phyloP scores from a whole-genome alignment of 169 alveolate genomes.

The Babesia divergens region DNA sequence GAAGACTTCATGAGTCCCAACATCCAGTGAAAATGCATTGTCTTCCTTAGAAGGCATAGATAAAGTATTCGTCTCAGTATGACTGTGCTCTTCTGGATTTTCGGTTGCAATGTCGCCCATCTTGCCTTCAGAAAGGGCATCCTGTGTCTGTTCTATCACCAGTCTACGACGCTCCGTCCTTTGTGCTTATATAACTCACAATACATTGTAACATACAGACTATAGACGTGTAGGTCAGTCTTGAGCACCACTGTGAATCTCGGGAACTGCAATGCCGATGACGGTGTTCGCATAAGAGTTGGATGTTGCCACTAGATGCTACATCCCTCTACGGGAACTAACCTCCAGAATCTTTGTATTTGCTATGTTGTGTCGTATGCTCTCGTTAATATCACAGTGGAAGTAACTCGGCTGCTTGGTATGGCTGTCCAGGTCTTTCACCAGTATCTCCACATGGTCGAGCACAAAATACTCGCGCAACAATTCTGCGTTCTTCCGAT shows the following conservation, averaged over 20 bases:
- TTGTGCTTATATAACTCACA: too few relatives aligned
- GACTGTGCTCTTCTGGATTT: too few relatives aligned
- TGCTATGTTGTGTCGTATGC: conserved; percentile 19
- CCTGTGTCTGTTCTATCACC: not conserved
- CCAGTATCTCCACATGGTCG: not conserved
- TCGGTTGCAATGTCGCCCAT: too few relatives aligned
- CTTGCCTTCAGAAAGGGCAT: not conserved
- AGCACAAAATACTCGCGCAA: not conserved
- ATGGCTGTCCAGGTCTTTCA: not conserved
- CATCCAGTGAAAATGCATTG: too few relatives aligned
- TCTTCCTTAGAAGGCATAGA: too few relatives aligned
- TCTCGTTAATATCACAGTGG: conserved; percentile 21
- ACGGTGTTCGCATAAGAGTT: not conserved
- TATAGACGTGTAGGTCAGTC: conserved; percentile 7
- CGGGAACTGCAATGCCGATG: conserved; percentile 26
- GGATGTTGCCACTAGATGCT: not conserved
- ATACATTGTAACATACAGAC: not conserved
- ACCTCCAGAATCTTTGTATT: conserved; percentile 41
- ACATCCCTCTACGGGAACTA: not conserved
- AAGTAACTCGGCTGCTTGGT: not conserved
- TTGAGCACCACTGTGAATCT: conserved; percentile 10
- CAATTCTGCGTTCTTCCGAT: not conserved
- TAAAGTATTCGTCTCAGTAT: too few relatives aligned
- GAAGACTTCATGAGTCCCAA: too few relatives aligned
- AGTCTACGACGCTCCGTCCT: conserved; percentile 62